These are phyloP conservation scores for Puccinia novopanici DNA, from an alignment of 1,284 basidiomycete genomes.

Conservation along the genomic window DNA sequence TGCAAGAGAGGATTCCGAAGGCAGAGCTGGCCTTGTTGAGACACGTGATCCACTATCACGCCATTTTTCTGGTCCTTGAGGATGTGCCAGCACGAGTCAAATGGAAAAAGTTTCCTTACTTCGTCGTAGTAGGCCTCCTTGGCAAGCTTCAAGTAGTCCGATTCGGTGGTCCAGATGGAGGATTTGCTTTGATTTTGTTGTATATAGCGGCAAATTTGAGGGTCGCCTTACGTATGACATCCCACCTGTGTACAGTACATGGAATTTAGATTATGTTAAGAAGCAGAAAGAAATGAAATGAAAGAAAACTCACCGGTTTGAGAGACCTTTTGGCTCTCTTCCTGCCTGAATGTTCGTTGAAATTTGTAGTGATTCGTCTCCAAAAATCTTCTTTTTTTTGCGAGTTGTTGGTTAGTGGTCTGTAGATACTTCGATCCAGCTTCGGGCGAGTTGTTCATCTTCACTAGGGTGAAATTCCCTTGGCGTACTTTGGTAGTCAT, in stretches of 20 bases:
- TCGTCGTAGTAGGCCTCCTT: background rate
- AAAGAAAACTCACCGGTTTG: background rate
- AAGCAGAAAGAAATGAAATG: background rate
- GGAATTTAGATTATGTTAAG: background rate
- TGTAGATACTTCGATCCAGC: background rate
- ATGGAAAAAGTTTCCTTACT: background rate
- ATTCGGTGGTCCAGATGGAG: background rate
- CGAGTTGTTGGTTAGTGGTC: background rate
- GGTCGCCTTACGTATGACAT: background rate
- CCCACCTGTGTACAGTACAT: background rate
- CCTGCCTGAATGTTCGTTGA: background rate
- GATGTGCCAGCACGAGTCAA: background rate
- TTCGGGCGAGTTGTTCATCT: background rate
- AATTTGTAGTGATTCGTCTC: background rate
- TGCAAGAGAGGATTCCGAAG: background rate
- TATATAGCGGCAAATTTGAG: background rate
- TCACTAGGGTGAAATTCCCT: background rate
- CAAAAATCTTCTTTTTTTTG: constrained; percentile 2
- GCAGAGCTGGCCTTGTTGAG: background rate
- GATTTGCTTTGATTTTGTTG: background rate
- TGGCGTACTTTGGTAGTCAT: too few relatives aligned
- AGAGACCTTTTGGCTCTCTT: background rate
- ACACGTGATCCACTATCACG: background rate
- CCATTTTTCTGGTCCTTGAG: background rate
- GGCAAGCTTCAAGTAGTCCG: background rate